phyloP scores from a whole-genome alignment of 1,139 yeast species.

The Tardiomyces depauwii region DNA sequence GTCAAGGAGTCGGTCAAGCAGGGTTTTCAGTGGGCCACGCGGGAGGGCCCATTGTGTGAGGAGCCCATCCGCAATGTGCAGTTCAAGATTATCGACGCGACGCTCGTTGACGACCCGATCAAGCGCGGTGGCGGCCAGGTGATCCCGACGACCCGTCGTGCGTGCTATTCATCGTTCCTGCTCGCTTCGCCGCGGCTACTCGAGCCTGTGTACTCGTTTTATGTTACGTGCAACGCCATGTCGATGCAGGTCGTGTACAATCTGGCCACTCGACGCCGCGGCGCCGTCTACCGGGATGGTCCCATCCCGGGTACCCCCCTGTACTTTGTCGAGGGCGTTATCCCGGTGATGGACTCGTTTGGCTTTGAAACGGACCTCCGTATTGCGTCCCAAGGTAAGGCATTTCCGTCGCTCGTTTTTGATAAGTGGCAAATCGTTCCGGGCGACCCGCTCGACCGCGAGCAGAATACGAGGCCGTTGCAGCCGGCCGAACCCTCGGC shows the following conservation, averaged over 20 bases:
- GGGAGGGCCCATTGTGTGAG: conserved; percentile 87
- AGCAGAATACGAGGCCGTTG: conserved; percentile 52
- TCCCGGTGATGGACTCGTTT: conserved; percentile 84
- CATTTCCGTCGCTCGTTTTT: conserved; percentile 56
- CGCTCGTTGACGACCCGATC: conserved; percentile 36
- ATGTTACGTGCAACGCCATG: conserved; percentile 42
- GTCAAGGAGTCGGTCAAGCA: conserved; percentile 47
- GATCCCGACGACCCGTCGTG: conserved; percentile 73
- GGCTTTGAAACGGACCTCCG: conserved; percentile 85
- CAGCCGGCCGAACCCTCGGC: conserved; percentile 62
- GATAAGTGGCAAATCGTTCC: conserved; percentile 72
- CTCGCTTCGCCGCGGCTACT: conserved; percentile 69
- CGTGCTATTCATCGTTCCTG: conserved; percentile 73
- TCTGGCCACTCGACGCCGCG: conserved; percentile 53
- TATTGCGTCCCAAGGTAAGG: conserved; percentile 67
- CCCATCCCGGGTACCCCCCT: conserved; percentile 73
- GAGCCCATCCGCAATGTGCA: conserved; percentile 66
- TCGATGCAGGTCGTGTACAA: conserved; percentile 39
- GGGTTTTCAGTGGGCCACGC: conserved; percentile 77
- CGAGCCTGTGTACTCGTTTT: conserved; percentile 72
- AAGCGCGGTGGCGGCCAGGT: conserved; percentile 60
- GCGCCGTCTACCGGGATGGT: conserved; percentile 40
- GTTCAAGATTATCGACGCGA: conserved; percentile 59
- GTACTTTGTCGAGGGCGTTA: conserved; percentile 44
- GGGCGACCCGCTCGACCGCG: conserved; percentile 78